Evolutionary conservation across 805 yeast genomes (phyloP).

Genomic region (Candida insectalens): DNA sequence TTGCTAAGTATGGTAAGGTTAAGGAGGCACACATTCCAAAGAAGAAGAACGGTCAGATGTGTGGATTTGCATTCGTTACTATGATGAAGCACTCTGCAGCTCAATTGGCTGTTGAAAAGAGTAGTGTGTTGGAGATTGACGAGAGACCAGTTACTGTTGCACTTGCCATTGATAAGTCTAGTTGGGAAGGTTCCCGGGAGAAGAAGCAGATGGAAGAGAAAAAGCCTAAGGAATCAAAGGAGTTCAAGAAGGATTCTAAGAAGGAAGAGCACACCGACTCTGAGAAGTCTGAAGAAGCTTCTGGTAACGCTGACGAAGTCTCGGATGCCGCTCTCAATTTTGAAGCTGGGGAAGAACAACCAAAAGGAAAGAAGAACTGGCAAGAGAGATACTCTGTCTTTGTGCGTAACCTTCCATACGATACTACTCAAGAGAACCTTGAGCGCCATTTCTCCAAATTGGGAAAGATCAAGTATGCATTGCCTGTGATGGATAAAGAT

Average conservation of each 20-base stretch:
- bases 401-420: conserved; percentile 90
- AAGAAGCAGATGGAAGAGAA: conserved; percentile 29
- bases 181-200: conserved; percentile 55
- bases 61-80: conserved; percentile 91
- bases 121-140: conserved; percentile 67
- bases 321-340: conserved; percentile 24
- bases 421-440: conserved; percentile 74
- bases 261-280: conserved; percentile 26
- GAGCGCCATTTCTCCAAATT: conserved; percentile 71
- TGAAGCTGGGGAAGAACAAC: conserved; percentile 23
- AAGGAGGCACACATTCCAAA: conserved; percentile 84
- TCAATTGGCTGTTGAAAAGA: conserved; percentile 66
- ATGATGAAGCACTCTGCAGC: conserved; percentile 78
- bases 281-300: conserved; percentile 19
- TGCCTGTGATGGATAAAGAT: conserved; percentile 81
- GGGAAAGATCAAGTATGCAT: conserved; percentile 85
- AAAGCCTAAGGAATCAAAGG: conserved; percentile 30
- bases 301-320: conserved; percentile 19
- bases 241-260: conserved; percentile 27
- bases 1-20: conserved; percentile 75
- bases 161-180: conserved; percentile 80
- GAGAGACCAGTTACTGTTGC: conserved; percentile 92
- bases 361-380: conserved; percentile 37
- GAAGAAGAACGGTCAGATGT: conserved; percentile 78
- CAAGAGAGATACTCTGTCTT: conserved; percentile 69